Conservation (phyloP, 371 early-diverging fungal genomes). For the Mortierella sp. region DNA sequence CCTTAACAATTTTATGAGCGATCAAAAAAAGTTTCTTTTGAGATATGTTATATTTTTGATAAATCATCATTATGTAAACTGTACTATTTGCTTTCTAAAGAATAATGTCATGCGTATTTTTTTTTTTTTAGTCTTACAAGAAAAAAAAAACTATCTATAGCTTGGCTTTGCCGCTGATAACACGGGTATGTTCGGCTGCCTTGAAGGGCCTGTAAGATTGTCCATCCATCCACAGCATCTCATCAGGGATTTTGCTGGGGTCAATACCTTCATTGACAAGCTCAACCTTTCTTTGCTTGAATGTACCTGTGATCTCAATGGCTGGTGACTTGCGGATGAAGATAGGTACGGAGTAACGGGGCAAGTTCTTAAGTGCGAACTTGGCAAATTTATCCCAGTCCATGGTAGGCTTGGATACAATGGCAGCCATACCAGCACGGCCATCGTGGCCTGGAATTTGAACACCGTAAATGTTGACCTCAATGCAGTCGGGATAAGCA, state of each 20-base stretch:
- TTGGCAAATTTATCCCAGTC: conserved; percentile 54
- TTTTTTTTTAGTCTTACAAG: neutral
- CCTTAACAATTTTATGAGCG: too few relatives aligned
- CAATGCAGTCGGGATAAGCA: conserved; percentile 68
- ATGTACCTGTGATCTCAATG: conserved; percentile 69
- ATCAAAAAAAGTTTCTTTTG: neutral
- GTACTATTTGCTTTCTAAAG: neutral
- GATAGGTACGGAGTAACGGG: conserved; percentile 74
- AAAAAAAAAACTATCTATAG: neutral
- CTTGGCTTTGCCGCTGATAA: conserved; percentile 50
- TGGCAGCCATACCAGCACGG: conserved; percentile 82
- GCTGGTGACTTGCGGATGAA: conserved; percentile 67
- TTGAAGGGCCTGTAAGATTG: conserved; percentile 65
- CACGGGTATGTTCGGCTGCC: conserved; percentile 31
- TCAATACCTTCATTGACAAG: conserved; percentile 67
- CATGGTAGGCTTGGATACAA: conserved; percentile 60
- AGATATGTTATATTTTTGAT: neutral
- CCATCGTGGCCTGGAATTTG: conserved; percentile 72
- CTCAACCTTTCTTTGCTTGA: conserved; percentile 68
- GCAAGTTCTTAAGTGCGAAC: conserved; percentile 62
- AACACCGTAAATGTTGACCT: conserved; percentile 77
- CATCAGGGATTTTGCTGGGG: conserved; percentile 54
- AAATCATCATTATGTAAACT: conserved; percentile 6
- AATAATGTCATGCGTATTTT: neutral
- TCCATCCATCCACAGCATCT: conserved; percentile 65